Evolutionary conservation across 202 grass and related monocot genomes (phyloP).

Genomic region (Eragrostis tef): DNA sequence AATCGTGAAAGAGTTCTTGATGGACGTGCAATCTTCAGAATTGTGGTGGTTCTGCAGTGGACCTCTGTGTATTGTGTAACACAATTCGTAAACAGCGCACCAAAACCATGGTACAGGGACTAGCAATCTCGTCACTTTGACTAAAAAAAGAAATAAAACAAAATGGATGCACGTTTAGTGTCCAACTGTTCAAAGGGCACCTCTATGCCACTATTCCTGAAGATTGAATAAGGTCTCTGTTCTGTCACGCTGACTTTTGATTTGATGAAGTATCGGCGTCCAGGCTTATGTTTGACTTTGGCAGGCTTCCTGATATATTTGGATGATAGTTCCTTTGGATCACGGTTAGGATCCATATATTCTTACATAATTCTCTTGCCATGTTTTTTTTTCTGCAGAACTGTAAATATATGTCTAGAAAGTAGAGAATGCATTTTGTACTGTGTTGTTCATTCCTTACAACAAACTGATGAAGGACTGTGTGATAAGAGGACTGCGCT

Average conservation of each 20-base stretch:
- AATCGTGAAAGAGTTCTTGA: not conserved
- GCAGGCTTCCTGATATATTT: not conserved
- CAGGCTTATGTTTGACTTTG: constrained; percentile 14
- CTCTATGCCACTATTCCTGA: not conserved
- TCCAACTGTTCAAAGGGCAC: not conserved
- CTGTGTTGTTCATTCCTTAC: not conserved
- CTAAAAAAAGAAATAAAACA: not conserved
- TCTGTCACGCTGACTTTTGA: not conserved
- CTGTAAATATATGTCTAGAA: not conserved
- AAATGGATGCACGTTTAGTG: not conserved
- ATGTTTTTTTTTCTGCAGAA: not conserved
- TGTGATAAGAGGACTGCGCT: not conserved
- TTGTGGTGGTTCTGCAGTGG: not conserved
- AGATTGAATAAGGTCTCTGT: not conserved
- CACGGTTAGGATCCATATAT: not conserved
- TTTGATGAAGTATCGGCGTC: not conserved
- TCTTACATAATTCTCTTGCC: not conserved
- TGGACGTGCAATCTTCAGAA: not conserved
- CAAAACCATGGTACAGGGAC: not conserved
- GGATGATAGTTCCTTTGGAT: not conserved
- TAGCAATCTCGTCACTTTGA: not conserved
- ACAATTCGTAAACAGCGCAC: not conserved
- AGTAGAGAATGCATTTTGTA: not conserved
- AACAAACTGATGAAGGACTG: not conserved
- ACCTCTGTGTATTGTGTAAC: not conserved